Conservation (phyloP, 1,284 basidiomycete species). For the Ganoderma boninense region DNA sequence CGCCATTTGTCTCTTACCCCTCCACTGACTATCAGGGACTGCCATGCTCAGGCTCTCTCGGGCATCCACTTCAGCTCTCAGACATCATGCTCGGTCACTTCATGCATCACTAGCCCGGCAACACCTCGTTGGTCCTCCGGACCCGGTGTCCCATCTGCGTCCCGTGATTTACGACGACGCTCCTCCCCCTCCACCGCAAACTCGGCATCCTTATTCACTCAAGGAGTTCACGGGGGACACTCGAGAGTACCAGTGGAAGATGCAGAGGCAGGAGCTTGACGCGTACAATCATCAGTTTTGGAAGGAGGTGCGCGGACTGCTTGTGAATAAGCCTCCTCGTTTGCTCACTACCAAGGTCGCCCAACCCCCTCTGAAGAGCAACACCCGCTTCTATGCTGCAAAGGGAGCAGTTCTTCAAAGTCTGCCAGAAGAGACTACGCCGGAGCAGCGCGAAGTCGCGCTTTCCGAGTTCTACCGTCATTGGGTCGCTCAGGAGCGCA, state of each 20-base stretch:
- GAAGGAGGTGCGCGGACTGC: conserved; percentile 66
- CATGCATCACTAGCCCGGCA: conserved; percentile 48
- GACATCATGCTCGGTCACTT: conserved; percentile 43
- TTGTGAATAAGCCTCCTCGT: background rate
- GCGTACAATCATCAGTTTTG: conserved; percentile 79
- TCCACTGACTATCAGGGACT: conserved; percentile 24
- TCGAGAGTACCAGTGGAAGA: conserved; percentile 71
- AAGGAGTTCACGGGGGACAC: conserved; percentile 62
- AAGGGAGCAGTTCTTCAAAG: conserved; percentile 64
- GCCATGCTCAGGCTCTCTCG: conserved; percentile 32
- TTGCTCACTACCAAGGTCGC: background rate
- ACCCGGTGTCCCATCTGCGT: conserved; percentile 80
- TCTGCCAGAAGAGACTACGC: conserved; percentile 57
- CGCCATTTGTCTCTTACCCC: conserved; percentile 19
- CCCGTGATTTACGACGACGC: conserved; percentile 76
- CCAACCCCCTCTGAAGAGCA: conserved; percentile 57
- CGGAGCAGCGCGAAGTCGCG: conserved; percentile 66
- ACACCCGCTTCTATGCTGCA: conserved; percentile 73
- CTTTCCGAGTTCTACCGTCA: conserved; percentile 74
- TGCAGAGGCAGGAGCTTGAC: conserved; percentile 74
- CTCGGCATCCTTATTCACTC: conserved; percentile 76
- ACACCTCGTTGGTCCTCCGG: conserved; percentile 73
- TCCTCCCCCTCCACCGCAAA: conserved; percentile 39
- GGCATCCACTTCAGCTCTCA: conserved; percentile 9
- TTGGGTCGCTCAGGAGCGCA: conserved; percentile 75